Conservation (phyloP, 352 stramenopile genomes). For the Pythium plurisporium region DNA sequence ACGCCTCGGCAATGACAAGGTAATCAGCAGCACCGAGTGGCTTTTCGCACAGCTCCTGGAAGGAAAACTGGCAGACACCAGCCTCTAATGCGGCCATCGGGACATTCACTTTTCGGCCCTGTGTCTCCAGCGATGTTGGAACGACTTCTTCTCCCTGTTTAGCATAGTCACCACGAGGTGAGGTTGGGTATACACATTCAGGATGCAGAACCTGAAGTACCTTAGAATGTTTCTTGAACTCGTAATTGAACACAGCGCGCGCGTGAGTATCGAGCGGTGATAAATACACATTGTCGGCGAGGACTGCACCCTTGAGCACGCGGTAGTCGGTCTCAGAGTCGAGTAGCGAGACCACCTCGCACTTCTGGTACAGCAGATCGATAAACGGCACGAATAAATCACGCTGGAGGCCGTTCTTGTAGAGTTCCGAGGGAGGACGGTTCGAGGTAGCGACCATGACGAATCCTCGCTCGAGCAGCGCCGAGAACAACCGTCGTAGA, state of each 20-base stretch:
- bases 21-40: constrained; percentile 94
- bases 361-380: constrained; percentile 88
- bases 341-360: constrained; percentile 71
- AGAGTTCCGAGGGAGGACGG: constrained; percentile 90
- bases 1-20: constrained; percentile 86
- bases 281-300: constrained; percentile 73
- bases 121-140: constrained; percentile 50
- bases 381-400: constrained; percentile 97
- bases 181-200: too few relatives aligned
- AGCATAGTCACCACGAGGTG: not conserved
- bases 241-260: constrained; percentile 55
- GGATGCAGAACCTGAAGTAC: constrained; percentile 15
- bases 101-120: constrained; percentile 62
- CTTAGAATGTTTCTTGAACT: constrained; percentile 55
- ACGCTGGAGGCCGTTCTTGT: constrained; percentile 95
- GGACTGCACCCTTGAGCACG: constrained; percentile 52
- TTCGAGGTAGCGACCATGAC: constrained; percentile 98
- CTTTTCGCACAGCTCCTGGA: constrained; percentile 94
- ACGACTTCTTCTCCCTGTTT: constrained; percentile 39
- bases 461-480: constrained; percentile 87
- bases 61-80: constrained; percentile 89
- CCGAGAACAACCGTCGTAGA: constrained; percentile 89
- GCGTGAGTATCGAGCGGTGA: constrained; percentile 44
- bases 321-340: constrained; percentile 83
- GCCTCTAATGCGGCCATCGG: constrained; percentile 46